phyloP scores from a whole-genome alignment of 495 filamentous ascomycete genomes.

The Umbilicaria muhlenbergii region DNA sequence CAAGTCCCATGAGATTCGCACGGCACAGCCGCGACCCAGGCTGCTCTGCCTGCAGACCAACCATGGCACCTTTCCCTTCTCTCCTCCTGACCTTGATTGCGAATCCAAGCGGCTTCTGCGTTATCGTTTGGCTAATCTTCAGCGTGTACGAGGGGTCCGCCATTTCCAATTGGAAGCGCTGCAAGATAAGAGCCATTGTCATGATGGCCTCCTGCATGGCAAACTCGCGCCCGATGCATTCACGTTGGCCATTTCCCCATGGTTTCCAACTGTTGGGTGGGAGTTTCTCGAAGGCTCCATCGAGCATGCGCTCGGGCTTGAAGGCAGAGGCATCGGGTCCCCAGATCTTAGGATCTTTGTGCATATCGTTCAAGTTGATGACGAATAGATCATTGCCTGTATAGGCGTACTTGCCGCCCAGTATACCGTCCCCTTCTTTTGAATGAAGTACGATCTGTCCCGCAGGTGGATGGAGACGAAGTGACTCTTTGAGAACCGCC shows the following conservation, averaged over 20 bases:
- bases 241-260: conserved; percentile 49
- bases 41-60: no score
- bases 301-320: conserved; percentile 50
- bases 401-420: conserved; percentile 15
- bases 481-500: conserved; percentile 53
- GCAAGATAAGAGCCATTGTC: conserved; percentile 38
- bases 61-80: conserved; percentile 17
- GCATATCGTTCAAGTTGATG: conserved; percentile 40
- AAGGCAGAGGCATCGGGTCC: conserved; percentile 47
- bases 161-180: conserved; percentile 43
- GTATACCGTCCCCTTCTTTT: conserved; percentile 26
- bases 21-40: no score
- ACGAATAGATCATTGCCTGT: conserved; percentile 37
- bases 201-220: conserved; percentile 48
- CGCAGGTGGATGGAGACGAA: conserved; percentile 40
- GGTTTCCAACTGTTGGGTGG: conserved; percentile 45
- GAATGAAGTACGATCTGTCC: conserved; percentile 33
- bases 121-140: conserved; percentile 53
- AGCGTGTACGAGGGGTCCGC: conserved; percentile 39
- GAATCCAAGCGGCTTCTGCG: conserved; percentile 63
- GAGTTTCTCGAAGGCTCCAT: conserved; percentile 40
- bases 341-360: conserved; percentile 51
- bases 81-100: conserved; percentile 50
- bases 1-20: no score
- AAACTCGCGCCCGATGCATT: conserved; percentile 53